phyloP scores from a whole-genome alignment of 2,329 filamentous ascomycete species.

The Phaeosphaeria sp. region DNA sequence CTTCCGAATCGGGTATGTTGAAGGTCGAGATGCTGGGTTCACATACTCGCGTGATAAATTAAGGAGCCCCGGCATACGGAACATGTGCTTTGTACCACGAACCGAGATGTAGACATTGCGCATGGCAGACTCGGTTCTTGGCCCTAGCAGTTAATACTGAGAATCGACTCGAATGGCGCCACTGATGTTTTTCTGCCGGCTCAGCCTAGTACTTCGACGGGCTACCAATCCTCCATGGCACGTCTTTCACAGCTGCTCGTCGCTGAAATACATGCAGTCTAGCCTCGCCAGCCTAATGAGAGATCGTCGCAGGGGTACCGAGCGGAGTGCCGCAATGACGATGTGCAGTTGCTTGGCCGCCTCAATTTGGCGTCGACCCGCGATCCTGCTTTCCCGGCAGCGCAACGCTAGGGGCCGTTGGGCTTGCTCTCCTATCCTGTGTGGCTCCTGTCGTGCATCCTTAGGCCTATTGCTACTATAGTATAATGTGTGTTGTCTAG shows the following conservation, averaged over 20 bases:
- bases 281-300: background rate
- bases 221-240: background rate
- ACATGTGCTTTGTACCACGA: background rate
- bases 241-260: background rate
- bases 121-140: background rate
- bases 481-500: conserved; percentile 23
- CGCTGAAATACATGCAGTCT: too few species aligned
- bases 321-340: conserved; percentile 26
- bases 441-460: conserved; percentile 8
- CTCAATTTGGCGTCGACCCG: conserved; percentile 15
- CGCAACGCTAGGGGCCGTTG: conserved; percentile 16
- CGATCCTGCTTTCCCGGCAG: conserved; percentile 21
- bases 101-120: background rate
- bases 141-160: too few species aligned
- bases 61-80: background rate
- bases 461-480: background rate
- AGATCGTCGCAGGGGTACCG: conserved; percentile 33
- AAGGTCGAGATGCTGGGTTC: conserved; percentile 8
- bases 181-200: too few species aligned
- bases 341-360: conserved; percentile 13
- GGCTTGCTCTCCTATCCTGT: conserved; percentile 22
- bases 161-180: too few species aligned
- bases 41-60: conserved; percentile 12
- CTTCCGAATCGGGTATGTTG: conserved; percentile 30
- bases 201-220: too few species aligned